These are phyloP conservation scores for Abelmoschus esculentus DNA, from an alignment of 345 rosid species.

Conservation along the genomic window DNA sequence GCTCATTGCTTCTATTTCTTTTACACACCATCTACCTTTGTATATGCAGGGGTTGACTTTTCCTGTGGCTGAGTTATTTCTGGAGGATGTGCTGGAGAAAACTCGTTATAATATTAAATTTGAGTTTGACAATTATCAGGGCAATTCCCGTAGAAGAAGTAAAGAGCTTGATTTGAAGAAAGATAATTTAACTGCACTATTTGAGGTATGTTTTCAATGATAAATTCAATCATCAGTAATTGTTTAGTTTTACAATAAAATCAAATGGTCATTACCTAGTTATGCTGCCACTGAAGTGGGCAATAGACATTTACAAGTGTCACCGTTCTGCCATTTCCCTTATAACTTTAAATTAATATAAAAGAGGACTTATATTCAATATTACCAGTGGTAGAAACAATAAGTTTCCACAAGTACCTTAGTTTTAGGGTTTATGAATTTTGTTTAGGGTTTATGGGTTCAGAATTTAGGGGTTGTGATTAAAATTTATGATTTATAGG, in stretches of 20 bases:
- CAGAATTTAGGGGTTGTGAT: too few relatives aligned
- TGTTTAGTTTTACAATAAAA: not conserved
- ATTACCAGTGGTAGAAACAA: too few relatives aligned
- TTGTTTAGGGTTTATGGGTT: too few relatives aligned
- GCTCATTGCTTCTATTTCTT: not conserved
- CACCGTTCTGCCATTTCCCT: not conserved
- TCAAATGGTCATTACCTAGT: not conserved
- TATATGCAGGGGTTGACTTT: slow-evolving; percentile 73
- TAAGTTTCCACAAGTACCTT: too few relatives aligned
- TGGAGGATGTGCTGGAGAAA: slow-evolving; percentile 87
- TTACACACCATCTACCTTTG: slow-evolving; percentile 1
- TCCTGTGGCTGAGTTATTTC: slow-evolving; percentile 76
- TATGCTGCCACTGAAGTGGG: not conserved
- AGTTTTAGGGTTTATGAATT: too few relatives aligned
- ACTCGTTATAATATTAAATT: slow-evolving; percentile 52
- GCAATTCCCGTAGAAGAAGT: slow-evolving; percentile 66
- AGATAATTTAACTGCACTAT: slow-evolving; percentile 56
- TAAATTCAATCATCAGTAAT: not conserved
- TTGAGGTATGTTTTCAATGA: slow-evolving; percentile 52
- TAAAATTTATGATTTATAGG: too few relatives aligned
- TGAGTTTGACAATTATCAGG: slow-evolving; percentile 54
- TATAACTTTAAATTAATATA: not conserved
- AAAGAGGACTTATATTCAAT: too few relatives aligned
- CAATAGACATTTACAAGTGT: not conserved
- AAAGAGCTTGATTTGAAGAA: slow-evolving; percentile 67